These are phyloP conservation scores for Skeletonema menzelii DNA, from an alignment of 108 stramenopile species.

Conservation along the genomic window DNA sequence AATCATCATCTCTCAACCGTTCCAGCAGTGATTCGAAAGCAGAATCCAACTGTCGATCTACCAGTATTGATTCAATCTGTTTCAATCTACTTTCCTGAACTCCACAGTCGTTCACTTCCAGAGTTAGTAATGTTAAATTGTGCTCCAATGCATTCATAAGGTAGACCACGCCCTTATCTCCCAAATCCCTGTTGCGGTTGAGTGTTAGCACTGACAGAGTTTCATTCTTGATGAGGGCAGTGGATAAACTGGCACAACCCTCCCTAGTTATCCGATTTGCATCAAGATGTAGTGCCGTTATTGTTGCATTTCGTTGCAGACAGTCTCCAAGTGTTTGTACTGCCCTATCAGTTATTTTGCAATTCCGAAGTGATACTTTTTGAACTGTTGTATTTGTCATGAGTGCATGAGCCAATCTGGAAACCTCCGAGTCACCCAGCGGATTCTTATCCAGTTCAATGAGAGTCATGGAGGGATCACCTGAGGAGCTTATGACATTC, in stretches of 20 bases:
- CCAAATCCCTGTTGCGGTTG: constrained; percentile 11
- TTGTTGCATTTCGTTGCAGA: constrained; percentile 7
- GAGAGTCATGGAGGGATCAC: constrained; percentile 11
- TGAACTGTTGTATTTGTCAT: constrained; percentile 10
- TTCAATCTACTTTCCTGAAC: background rate
- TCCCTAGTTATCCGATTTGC: constrained; percentile 16
- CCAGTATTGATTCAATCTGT: constrained; percentile 24
- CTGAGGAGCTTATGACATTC: constrained; percentile 9
- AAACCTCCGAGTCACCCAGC: constrained; percentile 18
- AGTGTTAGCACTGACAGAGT: constrained; percentile 13
- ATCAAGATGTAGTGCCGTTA: constrained; percentile 22
- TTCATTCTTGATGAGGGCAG: constrained; percentile 37
- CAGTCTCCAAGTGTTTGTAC: constrained; percentile 2
- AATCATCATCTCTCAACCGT: constrained; percentile 39
- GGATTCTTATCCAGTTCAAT: constrained; percentile 8
- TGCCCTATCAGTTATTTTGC: constrained; percentile 11
- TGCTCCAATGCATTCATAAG: constrained; percentile 20
- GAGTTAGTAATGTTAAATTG: constrained; percentile 8
- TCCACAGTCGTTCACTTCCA: constrained; percentile 26
- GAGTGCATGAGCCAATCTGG: constrained; percentile 19
- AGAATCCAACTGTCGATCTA: constrained; percentile 26
- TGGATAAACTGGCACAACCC: constrained; percentile 15
- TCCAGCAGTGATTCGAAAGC: constrained; percentile 36
- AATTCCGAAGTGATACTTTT: background rate
- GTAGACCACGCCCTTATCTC: constrained; percentile 27